Conservation (phyloP, 148 eudicot species). For the Fagopyrum esculentum region DNA sequence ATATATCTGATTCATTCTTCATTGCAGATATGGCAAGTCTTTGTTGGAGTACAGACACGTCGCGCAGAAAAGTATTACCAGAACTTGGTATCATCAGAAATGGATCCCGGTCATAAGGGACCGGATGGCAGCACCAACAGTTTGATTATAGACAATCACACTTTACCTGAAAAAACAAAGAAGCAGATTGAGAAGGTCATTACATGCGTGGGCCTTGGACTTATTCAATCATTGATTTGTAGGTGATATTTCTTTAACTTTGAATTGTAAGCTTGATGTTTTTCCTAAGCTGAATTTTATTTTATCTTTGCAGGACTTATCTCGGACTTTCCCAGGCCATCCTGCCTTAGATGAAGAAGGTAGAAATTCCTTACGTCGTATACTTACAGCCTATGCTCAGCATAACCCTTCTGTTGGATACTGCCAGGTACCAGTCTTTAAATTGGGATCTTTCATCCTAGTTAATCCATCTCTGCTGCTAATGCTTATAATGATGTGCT, state of each 20-base stretch:
- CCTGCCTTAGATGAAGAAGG: conserved; percentile 90
- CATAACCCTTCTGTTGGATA: conserved; percentile 96
- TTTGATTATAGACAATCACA: conserved; percentile 14
- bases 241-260: conserved; percentile 60
- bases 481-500: not conserved
- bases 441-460: not conserved
- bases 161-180: conserved; percentile 50
- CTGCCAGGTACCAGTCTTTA: conserved; percentile 61
- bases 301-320: conserved; percentile 68
- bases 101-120: conserved; percentile 26
- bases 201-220: conserved; percentile 64
- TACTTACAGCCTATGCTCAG: conserved; percentile 83
- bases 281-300: conserved; percentile 42
- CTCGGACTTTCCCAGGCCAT: conserved; percentile 94
- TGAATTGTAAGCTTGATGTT: conserved; percentile 22
- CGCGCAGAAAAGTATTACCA: conserved; percentile 67
- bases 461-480: too few relatives aligned
- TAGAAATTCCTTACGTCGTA: conserved; percentile 72
- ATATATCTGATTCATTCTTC: not conserved
- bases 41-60: conserved; percentile 72
- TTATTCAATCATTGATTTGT: conserved; percentile 58
- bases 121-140: conserved; percentile 1
- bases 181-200: conserved; percentile 99
- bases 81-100: conserved; percentile 48
- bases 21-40: conserved; percentile 86